These are phyloP conservation scores for Cyclotella atomus DNA, from an alignment of 108 stramenopile species.

Conservation along the genomic window DNA sequence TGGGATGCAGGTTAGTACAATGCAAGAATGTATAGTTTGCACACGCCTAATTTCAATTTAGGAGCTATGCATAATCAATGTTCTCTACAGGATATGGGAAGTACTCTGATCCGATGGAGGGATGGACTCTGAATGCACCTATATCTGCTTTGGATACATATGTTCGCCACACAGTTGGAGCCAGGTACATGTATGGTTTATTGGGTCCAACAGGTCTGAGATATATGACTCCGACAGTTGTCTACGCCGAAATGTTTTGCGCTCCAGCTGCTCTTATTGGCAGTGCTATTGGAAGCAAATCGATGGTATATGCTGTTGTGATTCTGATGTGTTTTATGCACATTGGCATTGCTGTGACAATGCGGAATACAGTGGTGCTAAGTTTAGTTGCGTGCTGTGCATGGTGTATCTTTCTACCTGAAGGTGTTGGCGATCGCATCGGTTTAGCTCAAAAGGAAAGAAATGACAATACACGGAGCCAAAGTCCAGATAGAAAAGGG, in stretches of 20 bases:
- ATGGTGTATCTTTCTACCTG: slow-evolving; percentile 77
- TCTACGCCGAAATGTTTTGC: slow-evolving; percentile 74
- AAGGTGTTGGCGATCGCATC: slow-evolving; percentile 28
- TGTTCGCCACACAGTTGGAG: slow-evolving; percentile 72
- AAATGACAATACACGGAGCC: no score
- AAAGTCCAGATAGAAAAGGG: slow-evolving; percentile 2
- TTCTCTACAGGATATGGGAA: slow-evolving; percentile 55
- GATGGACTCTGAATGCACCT: slow-evolving; percentile 80
- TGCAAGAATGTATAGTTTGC: neutral
- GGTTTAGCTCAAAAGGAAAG: no score
- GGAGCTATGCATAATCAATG: neutral
- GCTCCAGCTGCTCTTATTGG: slow-evolving; percentile 66
- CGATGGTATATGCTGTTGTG: slow-evolving; percentile 45
- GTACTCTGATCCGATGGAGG: slow-evolving; percentile 67
- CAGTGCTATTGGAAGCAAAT: slow-evolving; percentile 52
- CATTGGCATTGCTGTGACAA: slow-evolving; percentile 75
- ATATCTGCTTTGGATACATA: slow-evolving; percentile 88
- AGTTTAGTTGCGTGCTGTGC: slow-evolving; percentile 76
- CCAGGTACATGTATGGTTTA: slow-evolving; percentile 77
- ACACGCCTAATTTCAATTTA: neutral
- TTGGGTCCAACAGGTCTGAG: slow-evolving; percentile 77
- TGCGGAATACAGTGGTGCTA: slow-evolving; percentile 79
- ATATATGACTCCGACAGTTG: slow-evolving; percentile 78
- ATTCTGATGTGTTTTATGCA: slow-evolving; percentile 70
- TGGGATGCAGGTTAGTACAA: slow-evolving; percentile 68